Evolutionary conservation across 2,329 filamentous ascomycete genomes (phyloP), one percentile per base, ranked within the genome.

Genomic region (Fusarium nygamai): DNA sequence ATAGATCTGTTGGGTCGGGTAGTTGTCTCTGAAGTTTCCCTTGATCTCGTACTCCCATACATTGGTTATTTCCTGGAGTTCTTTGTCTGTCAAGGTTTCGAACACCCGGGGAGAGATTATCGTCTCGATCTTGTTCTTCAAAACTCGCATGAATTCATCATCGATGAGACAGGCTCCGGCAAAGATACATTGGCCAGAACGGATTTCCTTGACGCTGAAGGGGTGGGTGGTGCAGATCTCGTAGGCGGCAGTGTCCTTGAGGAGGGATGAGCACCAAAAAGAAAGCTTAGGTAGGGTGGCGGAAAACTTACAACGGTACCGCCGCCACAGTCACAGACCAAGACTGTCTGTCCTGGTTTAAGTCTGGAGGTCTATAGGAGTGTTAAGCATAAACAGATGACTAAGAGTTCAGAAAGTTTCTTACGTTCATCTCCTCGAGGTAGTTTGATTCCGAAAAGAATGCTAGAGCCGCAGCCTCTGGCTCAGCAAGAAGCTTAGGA

Each of bases 21-120:
- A 17, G 7, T 5, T 1, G 3, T 50, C 47, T 9, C 6, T 3
- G 11, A 39, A 39, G 0, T 0, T 0, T 20, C 3, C n/a, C n/a
- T n/a, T n/a, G n/a, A n/a, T n/a, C n/a, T n/a, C n/a, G n/a, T n/a
- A n/a, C n/a, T n/a, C n/a, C n/a, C n/a, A n/a, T n/a, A n/a, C n/a
- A n/a, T n/a, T n/a, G n/a, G n/a, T n/a, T 39, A 39, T 39, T 0
- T 13, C 20, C 11, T 39, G 4, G 20, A 39, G 6, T 0, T 39
- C 38, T 1, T 22, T 39, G 0, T 4, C 3, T 10, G 22, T 43
- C 3, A 43, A 22, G 5, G 13, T 13, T n/a, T 43, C 0, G 5
- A 43, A n/a, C 22, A 1, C 39, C 13, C 39, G 39, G 22, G 39
- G 39, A n/a, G 39, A 43, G 22, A 43, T 16, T 5, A 43, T 0